Evolutionary conservation across 345 rosid species (phyloP).

Genomic region (Melastoma malabathricum): DNA sequence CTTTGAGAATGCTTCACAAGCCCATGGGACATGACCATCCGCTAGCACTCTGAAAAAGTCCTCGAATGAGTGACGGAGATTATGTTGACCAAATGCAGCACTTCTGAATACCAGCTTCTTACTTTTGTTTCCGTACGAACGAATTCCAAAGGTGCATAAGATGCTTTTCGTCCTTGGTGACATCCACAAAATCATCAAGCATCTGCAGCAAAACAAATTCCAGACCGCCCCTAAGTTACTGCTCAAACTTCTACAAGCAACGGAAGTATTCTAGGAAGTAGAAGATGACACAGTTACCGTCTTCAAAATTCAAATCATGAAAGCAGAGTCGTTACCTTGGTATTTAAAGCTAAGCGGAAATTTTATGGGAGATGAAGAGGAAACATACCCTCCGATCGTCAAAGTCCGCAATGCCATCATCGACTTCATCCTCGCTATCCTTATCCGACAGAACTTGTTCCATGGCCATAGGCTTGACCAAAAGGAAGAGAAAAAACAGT

Average conservation of each 20-base stretch:
- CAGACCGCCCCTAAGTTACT: too few species aligned
- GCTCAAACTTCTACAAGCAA: too few species aligned
- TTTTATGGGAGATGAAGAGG: background rate
- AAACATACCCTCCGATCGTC: conserved; percentile 83
- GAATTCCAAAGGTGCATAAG: conserved; percentile 92
- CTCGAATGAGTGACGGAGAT: background rate
- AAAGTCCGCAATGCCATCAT: conserved; percentile 54
- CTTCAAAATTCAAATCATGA: too few species aligned
- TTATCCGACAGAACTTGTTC: conserved; percentile 64
- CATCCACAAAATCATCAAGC: conserved; percentile 97
- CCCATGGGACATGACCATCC: conserved; percentile 88
- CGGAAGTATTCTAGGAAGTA: too few species aligned
- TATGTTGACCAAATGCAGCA: background rate
- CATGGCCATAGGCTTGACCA: conserved; percentile 59
- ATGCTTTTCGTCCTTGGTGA: conserved; percentile 62
- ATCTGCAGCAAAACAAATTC: conserved; percentile 38
- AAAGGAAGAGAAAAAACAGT: conserved; percentile 2
- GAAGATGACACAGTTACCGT: too few species aligned
- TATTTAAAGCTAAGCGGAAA: too few species aligned
- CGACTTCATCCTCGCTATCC: conserved; percentile 89
- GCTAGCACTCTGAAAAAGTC: conserved; percentile 50
- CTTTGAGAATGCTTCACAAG: conserved; percentile 75
- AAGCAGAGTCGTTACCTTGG: background rate
- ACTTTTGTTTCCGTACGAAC: conserved; percentile 76
- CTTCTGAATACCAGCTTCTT: background rate